phyloP scores from a whole-genome alignment of 2,329 filamentous ascomycete genomes.

The Ceratocystis smalleyi region DNA sequence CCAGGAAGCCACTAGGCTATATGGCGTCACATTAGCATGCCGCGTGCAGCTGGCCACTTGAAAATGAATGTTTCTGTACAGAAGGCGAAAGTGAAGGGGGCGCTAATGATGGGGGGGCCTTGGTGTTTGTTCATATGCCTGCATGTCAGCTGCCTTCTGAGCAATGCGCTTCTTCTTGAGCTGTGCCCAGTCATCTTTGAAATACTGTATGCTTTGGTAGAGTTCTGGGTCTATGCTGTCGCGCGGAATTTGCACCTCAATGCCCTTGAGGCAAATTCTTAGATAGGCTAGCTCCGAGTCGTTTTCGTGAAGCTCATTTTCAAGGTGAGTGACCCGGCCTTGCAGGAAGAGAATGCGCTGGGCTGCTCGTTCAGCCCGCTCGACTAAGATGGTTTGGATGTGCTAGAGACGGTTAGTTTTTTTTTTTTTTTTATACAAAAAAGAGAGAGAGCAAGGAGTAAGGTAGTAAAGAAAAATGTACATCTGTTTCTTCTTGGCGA shows the following conservation, averaged over 20 bases:
- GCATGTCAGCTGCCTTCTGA: background rate
- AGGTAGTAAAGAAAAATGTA: conserved; percentile 19
- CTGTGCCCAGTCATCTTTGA: conserved; percentile 44
- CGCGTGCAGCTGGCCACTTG: background rate
- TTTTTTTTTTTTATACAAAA: too few relatives aligned
- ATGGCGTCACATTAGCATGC: background rate
- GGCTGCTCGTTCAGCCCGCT: conserved; percentile 40
- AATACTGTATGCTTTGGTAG: conserved; percentile 41
- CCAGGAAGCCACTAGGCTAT: background rate
- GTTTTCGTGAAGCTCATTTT: conserved; percentile 39
- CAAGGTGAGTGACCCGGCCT: conserved; percentile 42
- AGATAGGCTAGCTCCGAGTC: conserved; percentile 46
- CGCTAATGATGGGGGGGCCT: background rate
- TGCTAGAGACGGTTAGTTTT: conserved; percentile 30
- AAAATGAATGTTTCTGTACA: background rate
- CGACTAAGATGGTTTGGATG: conserved; percentile 45
- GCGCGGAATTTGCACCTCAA: conserved; percentile 41
- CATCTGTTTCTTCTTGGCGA: conserved; percentile 45
- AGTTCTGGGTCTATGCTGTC: conserved; percentile 43
- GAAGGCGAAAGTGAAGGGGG: background rate
- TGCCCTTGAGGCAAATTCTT: conserved; percentile 45
- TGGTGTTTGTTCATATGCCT: background rate
- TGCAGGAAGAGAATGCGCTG: conserved; percentile 46
- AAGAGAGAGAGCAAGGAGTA: background rate
- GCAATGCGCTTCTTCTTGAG: conserved; percentile 31